Evolutionary conservation across 2,329 filamentous ascomycete species (phyloP).

Genomic region (Zymoseptoria pseudotritici): DNA sequence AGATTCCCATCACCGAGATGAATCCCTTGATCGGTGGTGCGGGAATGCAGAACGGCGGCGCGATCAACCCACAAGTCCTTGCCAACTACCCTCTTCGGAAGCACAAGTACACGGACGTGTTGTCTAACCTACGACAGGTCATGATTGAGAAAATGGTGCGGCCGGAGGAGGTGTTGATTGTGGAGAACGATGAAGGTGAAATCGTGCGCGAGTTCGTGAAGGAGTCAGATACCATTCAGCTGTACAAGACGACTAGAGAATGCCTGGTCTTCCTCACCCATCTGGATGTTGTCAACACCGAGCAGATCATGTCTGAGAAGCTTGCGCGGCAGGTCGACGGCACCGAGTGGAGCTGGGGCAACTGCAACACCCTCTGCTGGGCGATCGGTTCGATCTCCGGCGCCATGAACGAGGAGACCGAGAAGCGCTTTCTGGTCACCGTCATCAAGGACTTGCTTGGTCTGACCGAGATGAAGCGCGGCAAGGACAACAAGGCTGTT

Average conservation of each 20-base stretch:
- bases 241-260: conserved; percentile 98
- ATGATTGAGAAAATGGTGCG: conserved; percentile 99
- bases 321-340: conserved; percentile 91
- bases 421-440: conserved; percentile 95
- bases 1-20: conserved; percentile 83
- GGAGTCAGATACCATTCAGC: conserved; percentile 96
- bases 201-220: conserved; percentile 99
- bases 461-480: conserved; percentile 96
- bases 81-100: conserved; percentile 90
- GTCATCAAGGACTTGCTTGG: conserved; percentile 98
- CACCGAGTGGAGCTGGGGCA: conserved; percentile 97
- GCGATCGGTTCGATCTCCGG: conserved; percentile 97
- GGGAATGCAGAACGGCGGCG: conserved; percentile 68
- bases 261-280: conserved; percentile 96
- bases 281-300: conserved; percentile 92
- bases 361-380: conserved; percentile 99
- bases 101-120: conserved; percentile 92
- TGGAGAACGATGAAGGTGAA: conserved; percentile 99
- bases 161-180: conserved; percentile 93
- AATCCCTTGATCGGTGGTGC: conserved; percentile 82
- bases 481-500: conserved; percentile 98
- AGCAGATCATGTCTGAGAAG: conserved; percentile 99
- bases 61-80: conserved; percentile 75
- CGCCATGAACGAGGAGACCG: conserved; percentile 98
- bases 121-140: conserved; percentile 88